Evolutionary conservation across 1,284 basidiomycete species (phyloP).

Genomic region (Rhodotorula sp.): DNA sequence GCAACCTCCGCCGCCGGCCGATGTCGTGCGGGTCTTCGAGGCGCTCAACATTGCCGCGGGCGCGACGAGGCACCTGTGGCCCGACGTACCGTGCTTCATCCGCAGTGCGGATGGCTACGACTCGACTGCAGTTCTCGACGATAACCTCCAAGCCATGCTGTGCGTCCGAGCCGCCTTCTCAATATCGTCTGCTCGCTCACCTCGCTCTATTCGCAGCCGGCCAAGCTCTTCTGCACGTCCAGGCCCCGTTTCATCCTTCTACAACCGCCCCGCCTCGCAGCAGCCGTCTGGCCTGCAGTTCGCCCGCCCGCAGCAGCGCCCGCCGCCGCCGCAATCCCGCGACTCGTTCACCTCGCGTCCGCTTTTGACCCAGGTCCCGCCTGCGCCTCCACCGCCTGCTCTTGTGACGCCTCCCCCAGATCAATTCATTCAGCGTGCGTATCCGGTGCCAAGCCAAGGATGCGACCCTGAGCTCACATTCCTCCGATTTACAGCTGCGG

Average conservation of each 20-base stretch:
- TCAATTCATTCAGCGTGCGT: slow-evolving; percentile 15
- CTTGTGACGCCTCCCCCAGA: slow-evolving; percentile 8
- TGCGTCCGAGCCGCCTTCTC: background rate
- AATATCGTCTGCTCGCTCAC: background rate
- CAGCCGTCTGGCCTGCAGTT: too few relatives aligned
- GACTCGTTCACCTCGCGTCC: slow-evolving; percentile 4
- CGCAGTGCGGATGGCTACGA: slow-evolving; percentile 4
- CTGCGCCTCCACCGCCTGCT: background rate
- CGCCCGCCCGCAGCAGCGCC: background rate
- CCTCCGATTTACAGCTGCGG: background rate
- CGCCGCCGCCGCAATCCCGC: background rate
- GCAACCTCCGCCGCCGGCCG: background rate
- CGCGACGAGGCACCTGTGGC: slow-evolving; percentile 22
- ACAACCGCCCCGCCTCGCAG: background rate
- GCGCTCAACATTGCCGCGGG: slow-evolving; percentile 13
- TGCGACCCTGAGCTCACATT: background rate
- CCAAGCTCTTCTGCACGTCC: too few relatives aligned
- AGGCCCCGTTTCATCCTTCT: background rate
- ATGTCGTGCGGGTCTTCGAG: slow-evolving; percentile 1
- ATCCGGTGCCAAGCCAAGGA: too few relatives aligned
- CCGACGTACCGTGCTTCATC: slow-evolving; percentile 8
- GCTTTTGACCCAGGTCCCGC: slow-evolving; percentile 7
- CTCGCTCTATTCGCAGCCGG: background rate
- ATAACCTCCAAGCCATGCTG: background rate
- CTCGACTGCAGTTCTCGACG: background rate